Evolutionary conservation across 208 protist genomes (phyloP).

Genomic region (Phytomonas francai): DNA sequence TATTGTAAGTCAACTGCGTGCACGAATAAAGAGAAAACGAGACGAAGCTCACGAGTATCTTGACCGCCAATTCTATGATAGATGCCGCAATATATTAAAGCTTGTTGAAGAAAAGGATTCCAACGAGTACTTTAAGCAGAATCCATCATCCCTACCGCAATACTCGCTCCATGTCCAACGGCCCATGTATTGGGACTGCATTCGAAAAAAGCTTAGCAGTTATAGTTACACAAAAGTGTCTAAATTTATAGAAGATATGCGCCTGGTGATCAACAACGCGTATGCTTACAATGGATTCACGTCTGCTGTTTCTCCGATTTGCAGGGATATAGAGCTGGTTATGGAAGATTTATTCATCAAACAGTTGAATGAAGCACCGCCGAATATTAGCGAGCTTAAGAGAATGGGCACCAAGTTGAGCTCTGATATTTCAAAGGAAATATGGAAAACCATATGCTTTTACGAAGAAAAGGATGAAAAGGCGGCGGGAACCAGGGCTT

Average conservation of each 20-base stretch:
- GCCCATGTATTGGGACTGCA: slow-evolving; percentile 64
- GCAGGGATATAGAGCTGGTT: slow-evolving; percentile 43
- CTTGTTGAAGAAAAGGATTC: slow-evolving; percentile 27
- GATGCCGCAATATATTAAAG: slow-evolving; percentile 36
- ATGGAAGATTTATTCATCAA: slow-evolving; percentile 84
- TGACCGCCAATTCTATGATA: slow-evolving; percentile 51
- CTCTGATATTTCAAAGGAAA: slow-evolving; percentile 25
- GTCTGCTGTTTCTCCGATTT: slow-evolving; percentile 31
- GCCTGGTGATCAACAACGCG: slow-evolving; percentile 71
- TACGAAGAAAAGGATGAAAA: slow-evolving; percentile 33
- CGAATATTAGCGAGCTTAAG: slow-evolving; percentile 26
- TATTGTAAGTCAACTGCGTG: slow-evolving; percentile 17
- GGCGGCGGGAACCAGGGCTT: slow-evolving; percentile 1
- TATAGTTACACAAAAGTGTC: slow-evolving; percentile 48
- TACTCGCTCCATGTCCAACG: slow-evolving; percentile 33
- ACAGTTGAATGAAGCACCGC: slow-evolving; percentile 41
- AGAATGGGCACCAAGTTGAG: slow-evolving; percentile 20
- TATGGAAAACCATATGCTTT: slow-evolving; percentile 22
- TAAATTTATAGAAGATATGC: slow-evolving; percentile 79
- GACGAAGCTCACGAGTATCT: slow-evolving; percentile 42
- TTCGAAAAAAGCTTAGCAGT: slow-evolving; percentile 41
- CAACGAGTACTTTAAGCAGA: slow-evolving; percentile 34
- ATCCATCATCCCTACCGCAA: slow-evolving; percentile 41
- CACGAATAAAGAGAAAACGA: slow-evolving; percentile 45
- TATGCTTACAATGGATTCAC: slow-evolving; percentile 64